These are phyloP conservation scores for Colletotrichum caudatum DNA, from an alignment of 2,329 filamentous ascomycete species.

Conservation along the genomic window DNA sequence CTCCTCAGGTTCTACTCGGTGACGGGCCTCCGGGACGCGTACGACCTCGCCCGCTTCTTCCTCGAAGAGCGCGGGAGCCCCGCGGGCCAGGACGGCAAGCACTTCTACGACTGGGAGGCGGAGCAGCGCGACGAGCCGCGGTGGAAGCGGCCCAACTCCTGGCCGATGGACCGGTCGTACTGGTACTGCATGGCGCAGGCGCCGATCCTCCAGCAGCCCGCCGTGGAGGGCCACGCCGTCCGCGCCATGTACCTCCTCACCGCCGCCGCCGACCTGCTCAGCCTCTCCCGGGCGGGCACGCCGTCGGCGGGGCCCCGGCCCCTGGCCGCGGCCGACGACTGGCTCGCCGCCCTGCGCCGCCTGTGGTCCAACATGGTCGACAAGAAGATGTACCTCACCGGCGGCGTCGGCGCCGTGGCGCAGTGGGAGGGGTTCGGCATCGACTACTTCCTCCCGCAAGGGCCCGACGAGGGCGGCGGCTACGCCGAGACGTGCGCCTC, in stretches of 20 bases:
- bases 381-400: constrained; percentile 72
- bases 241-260: constrained; percentile 71
- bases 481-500: constrained; percentile 72
- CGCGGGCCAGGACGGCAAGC: constrained; percentile 59
- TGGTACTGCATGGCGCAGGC: constrained; percentile 70
- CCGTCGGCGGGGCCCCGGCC: constrained; percentile 23
- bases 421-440: constrained; percentile 72
- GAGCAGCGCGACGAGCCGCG: constrained; percentile 46
- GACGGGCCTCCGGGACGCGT: constrained; percentile 50
- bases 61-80: constrained; percentile 66
- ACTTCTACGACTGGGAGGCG: constrained; percentile 67
- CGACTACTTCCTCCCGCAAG: constrained; percentile 69
- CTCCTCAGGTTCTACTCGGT: constrained; percentile 53
- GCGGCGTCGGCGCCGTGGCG: constrained; percentile 68
- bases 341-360: constrained; percentile 55
- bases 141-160: constrained; percentile 61
- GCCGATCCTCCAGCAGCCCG: constrained; percentile 65
- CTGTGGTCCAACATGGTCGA: constrained; percentile 72
- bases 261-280: constrained; percentile 66
- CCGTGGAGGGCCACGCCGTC: constrained; percentile 70
- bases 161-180: constrained; percentile 53
- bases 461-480: constrained; percentile 71
- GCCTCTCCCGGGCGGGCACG: constrained; percentile 49
- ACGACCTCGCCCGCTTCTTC: constrained; percentile 67
- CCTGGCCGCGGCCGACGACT: constrained; percentile 46